phyloP scores from a whole-genome alignment of 148 eudicot species.

The Limonium bicolor region DNA sequence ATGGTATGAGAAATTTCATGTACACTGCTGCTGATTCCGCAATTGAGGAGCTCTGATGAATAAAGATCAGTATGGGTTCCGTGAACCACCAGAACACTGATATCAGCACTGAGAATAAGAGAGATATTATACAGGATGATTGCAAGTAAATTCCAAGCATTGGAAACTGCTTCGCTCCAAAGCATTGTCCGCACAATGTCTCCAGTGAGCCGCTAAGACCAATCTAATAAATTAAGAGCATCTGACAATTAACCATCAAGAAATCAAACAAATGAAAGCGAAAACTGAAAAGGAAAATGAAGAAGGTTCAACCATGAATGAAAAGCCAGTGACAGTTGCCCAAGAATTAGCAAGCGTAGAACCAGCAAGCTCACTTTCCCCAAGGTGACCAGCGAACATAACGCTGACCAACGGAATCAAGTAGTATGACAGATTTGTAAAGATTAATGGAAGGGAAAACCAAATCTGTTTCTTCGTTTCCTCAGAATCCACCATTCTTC shows the following conservation, averaged over 20 bases:
- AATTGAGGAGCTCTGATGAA: slow-evolving; percentile 47
- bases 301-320: slow-evolving; percentile 49
- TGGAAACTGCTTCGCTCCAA: slow-evolving; percentile 49
- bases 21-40: slow-evolving; percentile 45
- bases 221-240: slow-evolving; percentile 8
- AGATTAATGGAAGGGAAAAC: slow-evolving; percentile 57
- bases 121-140: slow-evolving; percentile 55
- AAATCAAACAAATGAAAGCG: background rate
- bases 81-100: slow-evolving; percentile 73
- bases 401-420: slow-evolving; percentile 54
- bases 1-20: slow-evolving; percentile 52
- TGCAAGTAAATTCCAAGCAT: slow-evolving; percentile 73
- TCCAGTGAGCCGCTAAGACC: slow-evolving; percentile 85
- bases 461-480: slow-evolving; percentile 47
- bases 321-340: slow-evolving; percentile 62
- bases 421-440: slow-evolving; percentile 46
- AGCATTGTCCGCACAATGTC: slow-evolving; percentile 87
- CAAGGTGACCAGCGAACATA: slow-evolving; percentile 95
- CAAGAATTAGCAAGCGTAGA: slow-evolving; percentile 82
- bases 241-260: background rate
- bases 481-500: slow-evolving; percentile 25
- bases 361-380: slow-evolving; percentile 57
- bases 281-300: background rate
- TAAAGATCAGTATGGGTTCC: slow-evolving; percentile 39
- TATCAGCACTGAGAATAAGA: slow-evolving; percentile 39